phyloP scores from a whole-genome alignment of 805 yeast species.

The Candida alai region DNA sequence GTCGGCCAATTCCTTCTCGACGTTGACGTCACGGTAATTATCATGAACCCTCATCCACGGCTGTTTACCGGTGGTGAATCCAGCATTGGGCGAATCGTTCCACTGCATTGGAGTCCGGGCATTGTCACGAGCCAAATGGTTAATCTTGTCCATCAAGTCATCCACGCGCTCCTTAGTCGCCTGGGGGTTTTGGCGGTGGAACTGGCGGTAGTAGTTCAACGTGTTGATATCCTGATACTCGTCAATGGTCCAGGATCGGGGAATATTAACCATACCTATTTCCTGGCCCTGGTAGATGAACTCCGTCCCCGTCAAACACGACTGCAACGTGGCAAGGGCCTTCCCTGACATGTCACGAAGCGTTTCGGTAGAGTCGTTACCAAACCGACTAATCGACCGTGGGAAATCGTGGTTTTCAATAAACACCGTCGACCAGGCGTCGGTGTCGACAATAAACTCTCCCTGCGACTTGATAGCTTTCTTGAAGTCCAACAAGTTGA shows the following conservation, averaged over 20 bases:
- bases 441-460: constrained; percentile 43
- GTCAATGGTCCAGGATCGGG: constrained; percentile 42
- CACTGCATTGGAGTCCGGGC: constrained; percentile 58
- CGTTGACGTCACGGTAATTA: constrained; percentile 48
- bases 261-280: constrained; percentile 51
- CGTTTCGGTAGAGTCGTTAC: constrained; percentile 28
- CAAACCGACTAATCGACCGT: constrained; percentile 50
- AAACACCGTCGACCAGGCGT: constrained; percentile 55
- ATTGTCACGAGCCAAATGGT: constrained; percentile 46
- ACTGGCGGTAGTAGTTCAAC: constrained; percentile 37
- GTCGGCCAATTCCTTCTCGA: constrained; percentile 41
- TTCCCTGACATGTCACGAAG: constrained; percentile 42
- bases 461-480: constrained; percentile 32
- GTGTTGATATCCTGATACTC: constrained; percentile 52
- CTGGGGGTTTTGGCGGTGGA: constrained; percentile 21
- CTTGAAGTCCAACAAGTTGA: constrained; percentile 37
- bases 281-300: constrained; percentile 63
- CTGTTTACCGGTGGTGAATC: constrained; percentile 43
- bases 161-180: constrained; percentile 20
- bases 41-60: constrained; percentile 57
- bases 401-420: constrained; percentile 61
- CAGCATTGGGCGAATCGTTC: constrained; percentile 42
- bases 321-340: constrained; percentile 42
- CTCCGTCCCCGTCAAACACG: constrained; percentile 50
- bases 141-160: constrained; percentile 29